phyloP scores from a whole-genome alignment of 2,329 filamentous ascomycete species.

The Neophaeococcomyces aloes region DNA sequence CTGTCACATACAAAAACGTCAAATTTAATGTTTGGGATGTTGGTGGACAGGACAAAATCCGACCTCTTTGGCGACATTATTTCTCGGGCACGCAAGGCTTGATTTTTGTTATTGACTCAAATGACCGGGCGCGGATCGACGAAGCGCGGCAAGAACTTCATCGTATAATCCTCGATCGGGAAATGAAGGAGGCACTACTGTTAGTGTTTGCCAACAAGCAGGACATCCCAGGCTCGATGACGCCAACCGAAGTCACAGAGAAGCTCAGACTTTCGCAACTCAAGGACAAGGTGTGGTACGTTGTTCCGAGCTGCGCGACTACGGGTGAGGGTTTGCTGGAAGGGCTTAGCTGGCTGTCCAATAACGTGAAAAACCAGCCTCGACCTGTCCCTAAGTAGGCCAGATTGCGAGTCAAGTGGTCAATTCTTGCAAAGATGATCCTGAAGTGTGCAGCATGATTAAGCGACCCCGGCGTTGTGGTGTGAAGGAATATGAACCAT shows the following conservation, averaged over 20 bases:
- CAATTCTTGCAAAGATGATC: neutral
- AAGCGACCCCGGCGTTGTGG: constrained; percentile 8
- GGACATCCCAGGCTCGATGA: constrained; percentile 77
- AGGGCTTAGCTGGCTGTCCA: constrained; percentile 70
- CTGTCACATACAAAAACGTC: constrained; percentile 99
- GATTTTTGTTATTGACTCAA: constrained; percentile 99
- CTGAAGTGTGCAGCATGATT: constrained; percentile 4
- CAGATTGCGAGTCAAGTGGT: neutral
- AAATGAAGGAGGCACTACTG: constrained; percentile 93
- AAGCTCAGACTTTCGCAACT: constrained; percentile 64
- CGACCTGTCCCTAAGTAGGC: constrained; percentile 13
- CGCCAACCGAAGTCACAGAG: constrained; percentile 67
- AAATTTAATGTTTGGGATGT: constrained; percentile 99
- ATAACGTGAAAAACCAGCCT: constrained; percentile 60
- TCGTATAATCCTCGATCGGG: constrained; percentile 97
- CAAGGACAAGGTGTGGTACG: constrained; percentile 77
- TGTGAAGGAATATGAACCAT: neutral
- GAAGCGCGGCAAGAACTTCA: constrained; percentile 95
- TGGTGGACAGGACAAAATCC: constrained; percentile 99
- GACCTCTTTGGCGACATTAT: constrained; percentile 98
- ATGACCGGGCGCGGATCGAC: constrained; percentile 94
- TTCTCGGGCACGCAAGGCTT: constrained; percentile 99
- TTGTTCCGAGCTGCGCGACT: constrained; percentile 72
- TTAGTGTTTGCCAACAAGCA: constrained; percentile 99
- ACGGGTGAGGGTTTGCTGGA: constrained; percentile 72